These are phyloP conservation scores for Penicillium atrosanguineum DNA, from an alignment of 495 filamentous ascomycete species.

Conservation along the genomic window DNA sequence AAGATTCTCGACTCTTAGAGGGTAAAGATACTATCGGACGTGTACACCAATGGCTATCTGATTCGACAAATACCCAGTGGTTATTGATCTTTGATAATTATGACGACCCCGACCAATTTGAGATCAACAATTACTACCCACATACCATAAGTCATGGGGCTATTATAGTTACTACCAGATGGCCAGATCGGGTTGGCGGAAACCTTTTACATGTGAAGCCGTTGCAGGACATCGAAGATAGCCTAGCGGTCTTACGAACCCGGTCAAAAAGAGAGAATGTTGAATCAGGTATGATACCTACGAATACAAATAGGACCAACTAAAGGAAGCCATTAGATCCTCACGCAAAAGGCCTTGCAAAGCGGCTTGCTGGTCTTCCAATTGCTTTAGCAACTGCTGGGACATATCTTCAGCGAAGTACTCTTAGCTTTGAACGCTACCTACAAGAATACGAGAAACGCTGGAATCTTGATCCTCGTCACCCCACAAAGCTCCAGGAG, in stretches of 20 bases:
- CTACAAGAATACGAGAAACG: slow-evolving; percentile 8
- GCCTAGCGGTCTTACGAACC: slow-evolving; percentile 4
- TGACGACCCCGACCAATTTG: slow-evolving; percentile 6
- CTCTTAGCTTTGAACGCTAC: slow-evolving; percentile 1
- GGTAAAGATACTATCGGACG: background rate
- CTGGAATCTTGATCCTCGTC: slow-evolving; percentile 3
- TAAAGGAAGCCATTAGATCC: slow-evolving; percentile 2
- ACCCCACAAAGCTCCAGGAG: slow-evolving; percentile 2
- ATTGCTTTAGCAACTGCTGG: slow-evolving; percentile 12
- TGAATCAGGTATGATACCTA: slow-evolving; percentile 1
- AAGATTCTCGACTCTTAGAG: background rate
- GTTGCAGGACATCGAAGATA: background rate
- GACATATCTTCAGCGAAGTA: slow-evolving; percentile 3
- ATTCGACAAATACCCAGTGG: slow-evolving; percentile 5
- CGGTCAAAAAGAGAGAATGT: slow-evolving; percentile 7
- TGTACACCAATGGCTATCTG: slow-evolving; percentile 7
- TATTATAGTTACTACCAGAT: slow-evolving; percentile 7
- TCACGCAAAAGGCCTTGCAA: slow-evolving; percentile 2
- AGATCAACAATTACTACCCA: slow-evolving; percentile 8
- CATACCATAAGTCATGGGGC: slow-evolving; percentile 4
- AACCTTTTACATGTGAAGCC: slow-evolving; percentile 1
- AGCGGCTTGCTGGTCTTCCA: slow-evolving; percentile 9
- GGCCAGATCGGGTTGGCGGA: slow-evolving; percentile 1
- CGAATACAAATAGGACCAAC: background rate
- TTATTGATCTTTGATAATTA: slow-evolving; percentile 15